Evolutionary conservation across 75 land plant genomes (phyloP).

Genomic region (Sequoiadendron giganteum): DNA sequence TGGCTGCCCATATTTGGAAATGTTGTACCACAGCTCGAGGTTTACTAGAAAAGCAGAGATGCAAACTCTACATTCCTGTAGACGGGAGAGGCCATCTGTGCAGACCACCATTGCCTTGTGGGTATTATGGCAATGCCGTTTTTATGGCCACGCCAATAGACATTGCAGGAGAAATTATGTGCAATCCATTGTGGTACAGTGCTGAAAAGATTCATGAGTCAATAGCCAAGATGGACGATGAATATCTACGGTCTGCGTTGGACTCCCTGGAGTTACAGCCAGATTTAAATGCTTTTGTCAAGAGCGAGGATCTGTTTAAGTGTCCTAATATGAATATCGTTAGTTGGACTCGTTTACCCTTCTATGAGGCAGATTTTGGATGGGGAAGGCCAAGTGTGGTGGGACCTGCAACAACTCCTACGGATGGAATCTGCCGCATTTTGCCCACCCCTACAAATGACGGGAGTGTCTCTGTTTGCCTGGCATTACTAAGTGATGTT

Average conservation of each 20-base stretch:
- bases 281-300: constrained; percentile 14
- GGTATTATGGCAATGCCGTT: constrained; percentile 59
- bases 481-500: not conserved
- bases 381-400: constrained; percentile 81
- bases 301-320: constrained; percentile 20
- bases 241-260: constrained; percentile 10
- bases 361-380: constrained; percentile 84
- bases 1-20: constrained; percentile 42
- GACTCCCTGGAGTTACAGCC: constrained; percentile 50
- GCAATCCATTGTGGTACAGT: constrained; percentile 10
- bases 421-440: constrained; percentile 54
- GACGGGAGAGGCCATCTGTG: not conserved
- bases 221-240: not conserved
- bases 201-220: constrained; percentile 18
- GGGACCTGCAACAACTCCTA: constrained; percentile 42
- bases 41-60: too few species aligned
- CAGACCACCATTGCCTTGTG: constrained; percentile 48
- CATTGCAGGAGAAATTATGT: constrained; percentile 25
- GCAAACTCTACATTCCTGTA: too few species aligned
- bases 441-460: constrained; percentile 49
- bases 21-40: too few species aligned
- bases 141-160: constrained; percentile 39
- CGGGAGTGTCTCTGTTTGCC: constrained; percentile 21
- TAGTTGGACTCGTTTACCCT: constrained; percentile 66
- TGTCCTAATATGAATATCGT: constrained; percentile 49